Evolutionary conservation across 2,329 filamentous ascomycete genomes (phyloP).

Genomic region (Coniochaeta sp.): DNA sequence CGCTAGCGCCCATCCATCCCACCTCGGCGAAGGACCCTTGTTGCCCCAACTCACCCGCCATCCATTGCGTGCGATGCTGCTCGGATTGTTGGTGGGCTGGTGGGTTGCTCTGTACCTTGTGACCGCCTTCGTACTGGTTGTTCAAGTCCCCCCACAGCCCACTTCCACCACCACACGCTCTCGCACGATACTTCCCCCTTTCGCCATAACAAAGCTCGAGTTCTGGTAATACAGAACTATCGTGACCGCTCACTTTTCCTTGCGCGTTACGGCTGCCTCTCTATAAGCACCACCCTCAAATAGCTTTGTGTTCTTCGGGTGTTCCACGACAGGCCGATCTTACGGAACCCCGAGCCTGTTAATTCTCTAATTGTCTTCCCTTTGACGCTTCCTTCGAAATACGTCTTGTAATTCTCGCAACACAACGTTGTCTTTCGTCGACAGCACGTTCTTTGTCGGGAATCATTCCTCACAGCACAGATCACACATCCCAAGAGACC

Average conservation of each 20-base stretch:
- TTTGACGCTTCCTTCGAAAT: neutral
- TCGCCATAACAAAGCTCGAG: neutral
- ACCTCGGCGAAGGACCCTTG: neutral
- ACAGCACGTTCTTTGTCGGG: neutral
- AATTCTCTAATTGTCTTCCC: neutral
- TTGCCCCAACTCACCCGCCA: too few species aligned
- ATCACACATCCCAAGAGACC: neutral
- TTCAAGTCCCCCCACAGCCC: neutral
- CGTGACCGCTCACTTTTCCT: neutral
- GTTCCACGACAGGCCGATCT: neutral
- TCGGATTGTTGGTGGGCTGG: neutral
- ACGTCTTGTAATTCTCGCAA: neutral
- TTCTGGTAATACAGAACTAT: neutral
- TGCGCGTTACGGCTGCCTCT: neutral
- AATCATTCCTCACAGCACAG: neutral
- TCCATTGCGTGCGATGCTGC: too few species aligned
- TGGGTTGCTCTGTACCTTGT: conserved; percentile 1
- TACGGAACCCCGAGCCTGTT: neutral
- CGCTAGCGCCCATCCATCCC: neutral
- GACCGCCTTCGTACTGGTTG: conserved; percentile 1
- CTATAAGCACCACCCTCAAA: too few species aligned
- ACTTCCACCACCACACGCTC: neutral
- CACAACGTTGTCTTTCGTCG: neutral
- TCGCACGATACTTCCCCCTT: neutral
- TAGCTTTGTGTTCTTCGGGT: neutral